These are phyloP conservation scores for Cryphonectria naterciae DNA, from an alignment of 2,329 filamentous ascomycete species.

Conservation along the genomic window DNA sequence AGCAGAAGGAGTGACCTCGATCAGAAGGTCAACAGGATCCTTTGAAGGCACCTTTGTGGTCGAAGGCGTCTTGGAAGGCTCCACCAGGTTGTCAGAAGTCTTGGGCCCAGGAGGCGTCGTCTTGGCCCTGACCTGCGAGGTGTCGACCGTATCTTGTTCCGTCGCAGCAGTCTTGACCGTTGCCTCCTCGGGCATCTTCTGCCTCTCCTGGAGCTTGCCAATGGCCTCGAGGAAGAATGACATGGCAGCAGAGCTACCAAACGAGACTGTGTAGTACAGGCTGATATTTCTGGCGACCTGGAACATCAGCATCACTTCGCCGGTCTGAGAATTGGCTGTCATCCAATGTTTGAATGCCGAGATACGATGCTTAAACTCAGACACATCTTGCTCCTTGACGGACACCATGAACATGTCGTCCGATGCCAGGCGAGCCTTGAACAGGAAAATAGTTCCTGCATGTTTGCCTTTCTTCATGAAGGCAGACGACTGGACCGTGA, in stretches of 20 bases:
- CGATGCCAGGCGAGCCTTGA: not conserved
- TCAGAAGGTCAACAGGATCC: not conserved
- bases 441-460: slow-evolving; percentile 9
- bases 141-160: not conserved
- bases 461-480: slow-evolving; percentile 9
- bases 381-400: slow-evolving; percentile 6
- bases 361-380: slow-evolving; percentile 11
- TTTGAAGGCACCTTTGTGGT: not conserved
- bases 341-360: slow-evolving; percentile 12
- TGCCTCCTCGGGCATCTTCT: not conserved
- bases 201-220: not conserved
- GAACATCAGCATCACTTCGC: slow-evolving; percentile 23
- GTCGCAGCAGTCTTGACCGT: not conserved
- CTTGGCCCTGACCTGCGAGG: not conserved
- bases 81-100: not conserved
- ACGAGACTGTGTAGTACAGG: slow-evolving; percentile 17
- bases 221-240: slow-evolving; percentile 15
- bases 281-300: not conserved
- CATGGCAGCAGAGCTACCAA: slow-evolving; percentile 3
- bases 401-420: slow-evolving; percentile 18
- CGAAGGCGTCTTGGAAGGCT: not conserved
- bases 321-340: not conserved
- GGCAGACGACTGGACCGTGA: not conserved
- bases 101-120: not conserved
- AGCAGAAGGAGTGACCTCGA: not conserved